Base-by-base conservation (phyloP, 345 rosid genomes). In the Gossypium bickii region DNA sequence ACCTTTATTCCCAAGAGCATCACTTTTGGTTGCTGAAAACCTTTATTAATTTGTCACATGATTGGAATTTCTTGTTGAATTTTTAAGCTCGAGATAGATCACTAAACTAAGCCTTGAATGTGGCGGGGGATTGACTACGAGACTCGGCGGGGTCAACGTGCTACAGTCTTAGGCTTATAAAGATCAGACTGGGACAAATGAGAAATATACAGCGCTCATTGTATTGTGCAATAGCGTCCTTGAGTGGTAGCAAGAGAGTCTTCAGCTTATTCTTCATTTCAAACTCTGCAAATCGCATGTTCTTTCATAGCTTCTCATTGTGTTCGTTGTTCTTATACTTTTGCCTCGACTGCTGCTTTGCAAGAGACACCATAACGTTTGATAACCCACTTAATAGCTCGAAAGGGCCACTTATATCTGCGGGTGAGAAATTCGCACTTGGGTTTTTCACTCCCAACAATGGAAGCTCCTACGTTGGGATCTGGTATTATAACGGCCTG, bases 391-490 rank as follows among this genome's bases (percentile, higher is more conserved):
- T 69, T 51, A 52, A 27, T 16, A 69, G 72, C 47, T 69, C 60
- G 10, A 48, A 48, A 73, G 59, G 17, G 17, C 44, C 48, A 20
- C 69, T 61, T 16, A 20, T 73, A 17, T 73, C 76, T 7, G 27
- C 68, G 16, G 2, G n/a, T 25, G 8, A 18, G 12, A n/a, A 11
- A 47, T 73, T 73, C 56, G 69, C 43, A n/a, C 58, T 73, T 2
- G 76, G 76, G 24, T 73, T 73, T 61, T 73, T 73, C 59, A 61
- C 59, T 48, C 69, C 76, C 38, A n/a, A 15, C n/a, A 58, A 48
- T 47, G 45, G 67, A 27, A 25, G 24, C 48, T 45, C 27, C 41
- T 11, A 48, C 15, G 56, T 73, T 2, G 76, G 76, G 48, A 73
- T 73, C 55, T 73, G 76, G 76, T 73, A 61, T n/a, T 7, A 62